Evolutionary conservation across 1,284 basidiomycete species (phyloP), one percentile per base, ranked within the genome.

Genomic region (Rugosomyces carneus): DNA sequence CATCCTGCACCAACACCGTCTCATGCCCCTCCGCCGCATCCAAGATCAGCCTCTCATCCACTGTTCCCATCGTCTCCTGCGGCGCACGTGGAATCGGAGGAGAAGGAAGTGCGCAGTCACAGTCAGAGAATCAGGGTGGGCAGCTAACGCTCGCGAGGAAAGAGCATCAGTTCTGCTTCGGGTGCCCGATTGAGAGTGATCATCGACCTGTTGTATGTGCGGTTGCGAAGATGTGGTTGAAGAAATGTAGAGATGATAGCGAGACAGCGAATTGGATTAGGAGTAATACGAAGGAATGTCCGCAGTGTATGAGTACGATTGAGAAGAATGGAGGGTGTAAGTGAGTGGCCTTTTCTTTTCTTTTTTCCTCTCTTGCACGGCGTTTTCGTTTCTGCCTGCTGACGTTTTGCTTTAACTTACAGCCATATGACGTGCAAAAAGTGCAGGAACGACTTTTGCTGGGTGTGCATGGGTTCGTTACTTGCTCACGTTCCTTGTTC

Each of bases 301-400:
- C 84, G 37, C 86, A 92, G 62, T 99, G 95, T 66, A 83, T 89
- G 62, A 93, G 92, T 57, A 97, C 94, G 42, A 98, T 99, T 54
- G 94, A 99, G 76, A 98, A 99, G 85, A 98, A 98, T 57, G 94
- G 95, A n/a, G 94, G 95, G 3, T 98, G 95, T 90, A 95, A 96
- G 92, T 93, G 63, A 60, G 89, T 81, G 9, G 29, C 37, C n/a
- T n/a, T n/a, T n/a, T n/a, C n/a, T n/a, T n/a, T n/a, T n/a, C n/a
- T n/a, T n/a, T n/a, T n/a, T n/a, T n/a, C n/a, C n/a, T n/a, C n/a
- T n/a, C n/a, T n/a, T n/a, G n/a, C n/a, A n/a, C n/a, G n/a, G n/a
- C 44, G 35, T 31, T 40, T 31, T 40, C 31, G 46, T 44, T 3
- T 45, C 38, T 18, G 42, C 16, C 16, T 36, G 15, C 15, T 41